Base-by-base conservation (phyloP, 345 rosid species). In the Citrus australasica region DNA sequence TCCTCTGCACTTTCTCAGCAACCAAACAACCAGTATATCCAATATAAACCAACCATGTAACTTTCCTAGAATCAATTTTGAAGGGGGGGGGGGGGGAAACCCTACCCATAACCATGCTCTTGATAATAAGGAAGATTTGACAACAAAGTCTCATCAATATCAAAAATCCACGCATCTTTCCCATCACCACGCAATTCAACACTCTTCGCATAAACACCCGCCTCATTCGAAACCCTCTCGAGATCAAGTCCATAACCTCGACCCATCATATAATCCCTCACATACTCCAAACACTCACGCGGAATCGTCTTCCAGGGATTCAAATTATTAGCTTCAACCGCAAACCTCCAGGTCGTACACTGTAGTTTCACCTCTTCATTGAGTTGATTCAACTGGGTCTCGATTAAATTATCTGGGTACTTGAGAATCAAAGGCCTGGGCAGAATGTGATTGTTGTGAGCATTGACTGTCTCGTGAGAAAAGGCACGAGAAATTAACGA, bases 271-370 rank as follows among this genome's bases (percentile, higher is more conserved):
- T 95, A 95, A 24, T 84, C 88, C 78, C 80, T 87, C 22, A 95
- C 97, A 67, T 92, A 95, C 27, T 81, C 92, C 46, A 71, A 84
- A 59, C 99, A 95, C 71, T 93, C 94, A 71, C 13, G 79, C 2
- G 98, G 98, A 65, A 93, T 83, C n/a, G 88, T 86, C 81, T 84
- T 88, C 99, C 99, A 95, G 6, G 96, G 98, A 38, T 81, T 83
- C 75, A 92, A 82, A 78, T 95, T 93, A 79, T 92, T 92, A 21
- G 94, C 87, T 86, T 95, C 98, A 75, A 79, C 98, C 6, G 94
- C 85, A 74, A 93, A 88, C 75, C 99, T 91, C 99, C 99, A 95
- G 86, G 97, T 95, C 13, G 90, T 89, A 77, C 99, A 95, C 79
- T 85, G 86, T 24, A 92, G 61, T 60, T 79, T 73, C 58, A 91